These are phyloP conservation scores for Mollisiaceae sp. DNA, from an alignment of 2,329 filamentous ascomycete species.

Conservation along the genomic window DNA sequence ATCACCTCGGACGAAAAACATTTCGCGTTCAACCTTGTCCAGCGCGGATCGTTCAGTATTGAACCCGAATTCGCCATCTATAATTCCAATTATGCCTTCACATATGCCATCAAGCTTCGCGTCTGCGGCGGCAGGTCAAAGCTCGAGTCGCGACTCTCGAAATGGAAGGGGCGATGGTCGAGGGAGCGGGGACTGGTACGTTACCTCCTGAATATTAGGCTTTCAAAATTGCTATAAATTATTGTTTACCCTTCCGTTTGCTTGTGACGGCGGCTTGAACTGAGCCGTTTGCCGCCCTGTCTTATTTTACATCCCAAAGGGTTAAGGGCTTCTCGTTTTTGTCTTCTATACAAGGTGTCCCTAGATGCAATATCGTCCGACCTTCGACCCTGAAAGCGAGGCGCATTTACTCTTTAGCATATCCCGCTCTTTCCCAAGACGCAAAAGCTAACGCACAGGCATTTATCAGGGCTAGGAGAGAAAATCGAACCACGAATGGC, in stretches of 20 bases:
- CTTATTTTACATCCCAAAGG: neutral
- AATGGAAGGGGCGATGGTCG: slow-evolving; percentile 63
- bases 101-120: slow-evolving; percentile 84
- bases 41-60: slow-evolving; percentile 29
- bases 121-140: slow-evolving; percentile 80
- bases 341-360: neutral
- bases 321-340: neutral
- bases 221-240: neutral
- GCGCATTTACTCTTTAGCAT: neutral
- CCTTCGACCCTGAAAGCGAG: neutral
- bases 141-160: slow-evolving; percentile 63
- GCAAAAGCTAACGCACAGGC: neutral
- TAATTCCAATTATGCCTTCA: slow-evolving; percentile 61
- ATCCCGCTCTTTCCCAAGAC: neutral
- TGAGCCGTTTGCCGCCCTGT: neutral
- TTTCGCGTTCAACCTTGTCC: slow-evolving; percentile 27
- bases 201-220: slow-evolving; percentile 35
- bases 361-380: neutral
- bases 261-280: neutral
- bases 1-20: slow-evolving; percentile 14
- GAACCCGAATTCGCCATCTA: slow-evolving; percentile 18
- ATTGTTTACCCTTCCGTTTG: neutral
- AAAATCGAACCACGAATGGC: slow-evolving; percentile 63
- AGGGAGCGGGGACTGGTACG: slow-evolving; percentile 75
- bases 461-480: slow-evolving; percentile 58